These are phyloP conservation scores for Chrysoporthe cubensis DNA, from an alignment of 2,329 filamentous ascomycete genomes.

Conservation along the genomic window DNA sequence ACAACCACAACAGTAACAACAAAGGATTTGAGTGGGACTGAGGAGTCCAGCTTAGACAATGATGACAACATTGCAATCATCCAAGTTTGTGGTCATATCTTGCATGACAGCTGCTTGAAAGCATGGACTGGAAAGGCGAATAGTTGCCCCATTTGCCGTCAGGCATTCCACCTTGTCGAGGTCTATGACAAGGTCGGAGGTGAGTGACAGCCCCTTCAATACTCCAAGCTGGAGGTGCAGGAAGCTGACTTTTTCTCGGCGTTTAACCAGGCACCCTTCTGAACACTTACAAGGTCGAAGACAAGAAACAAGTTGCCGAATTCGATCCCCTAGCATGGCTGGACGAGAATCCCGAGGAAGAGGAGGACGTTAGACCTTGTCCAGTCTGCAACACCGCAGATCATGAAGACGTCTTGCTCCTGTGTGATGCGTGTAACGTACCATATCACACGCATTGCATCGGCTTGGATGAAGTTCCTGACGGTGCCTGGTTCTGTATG, in stretches of 20 bases:
- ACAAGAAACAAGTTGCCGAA: slow-evolving; percentile 88
- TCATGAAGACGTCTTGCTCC: slow-evolving; percentile 80
- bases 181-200: slow-evolving; percentile 80
- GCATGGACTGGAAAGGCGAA: slow-evolving; percentile 97
- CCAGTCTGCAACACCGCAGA: slow-evolving; percentile 82
- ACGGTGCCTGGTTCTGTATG: slow-evolving; percentile 88
- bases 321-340: slow-evolving; percentile 78
- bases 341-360: slow-evolving; percentile 73
- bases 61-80: slow-evolving; percentile 60
- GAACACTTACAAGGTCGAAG: slow-evolving; percentile 69
- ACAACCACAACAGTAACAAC: slow-evolving; percentile 31
- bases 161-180: slow-evolving; percentile 86
- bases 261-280: slow-evolving; percentile 54
- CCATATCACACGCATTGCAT: slow-evolving; percentile 92
- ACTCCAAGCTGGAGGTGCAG: neutral
- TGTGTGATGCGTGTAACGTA: slow-evolving; percentile 90
- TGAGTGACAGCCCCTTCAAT: slow-evolving; percentile 49
- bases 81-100: slow-evolving; percentile 82
- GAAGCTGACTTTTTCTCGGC: slow-evolving; percentile 31
- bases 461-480: slow-evolving; percentile 76
- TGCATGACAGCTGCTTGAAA: slow-evolving; percentile 90
- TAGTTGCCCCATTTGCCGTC: slow-evolving; percentile 95
- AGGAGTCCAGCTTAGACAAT: slow-evolving; percentile 32
- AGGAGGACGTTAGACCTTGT: slow-evolving; percentile 75
- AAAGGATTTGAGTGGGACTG: slow-evolving; percentile 31